A percentile compares a stretch with the other conserved stretches of the same genome.
Conservation (phyloP, 306 rosid species). For the Medicago ruthenica region DNA sequence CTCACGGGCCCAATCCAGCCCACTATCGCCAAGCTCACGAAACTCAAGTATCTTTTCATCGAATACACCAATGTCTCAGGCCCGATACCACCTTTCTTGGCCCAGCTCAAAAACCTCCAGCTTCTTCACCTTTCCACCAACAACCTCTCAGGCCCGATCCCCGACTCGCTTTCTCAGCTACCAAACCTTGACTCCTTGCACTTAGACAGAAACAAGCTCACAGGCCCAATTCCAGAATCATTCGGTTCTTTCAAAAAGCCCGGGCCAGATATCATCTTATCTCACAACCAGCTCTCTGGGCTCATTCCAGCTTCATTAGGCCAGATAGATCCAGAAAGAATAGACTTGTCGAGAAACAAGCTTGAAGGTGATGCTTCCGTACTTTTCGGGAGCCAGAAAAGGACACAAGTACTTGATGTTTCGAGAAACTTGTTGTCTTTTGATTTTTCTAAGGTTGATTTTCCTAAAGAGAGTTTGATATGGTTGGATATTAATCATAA, state of each 20-base stretch:
- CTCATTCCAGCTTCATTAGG: slow-evolving; percentile 61
- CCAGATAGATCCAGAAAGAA: slow-evolving; percentile 47
- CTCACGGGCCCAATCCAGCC: slow-evolving; percentile 66
- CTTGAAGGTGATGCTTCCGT: slow-evolving; percentile 72
- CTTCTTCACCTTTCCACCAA: slow-evolving; percentile 61
- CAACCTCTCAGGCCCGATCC: slow-evolving; percentile 60
- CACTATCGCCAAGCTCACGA: slow-evolving; percentile 61
- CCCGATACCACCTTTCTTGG: slow-evolving; percentile 64
- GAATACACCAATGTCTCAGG: slow-evolving; percentile 67
- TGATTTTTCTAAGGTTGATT: slow-evolving; percentile 51
- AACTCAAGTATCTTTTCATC: slow-evolving; percentile 52
- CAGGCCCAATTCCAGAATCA: slow-evolving; percentile 62
- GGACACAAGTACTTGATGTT: slow-evolving; percentile 49
- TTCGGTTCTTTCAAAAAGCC: slow-evolving; percentile 53
- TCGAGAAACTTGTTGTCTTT: slow-evolving; percentile 67
- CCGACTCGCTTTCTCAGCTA: slow-evolving; percentile 63
- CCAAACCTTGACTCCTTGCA: slow-evolving; percentile 38
- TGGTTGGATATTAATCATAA: slow-evolving; percentile 70
- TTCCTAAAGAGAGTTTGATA: slow-evolving; percentile 50
- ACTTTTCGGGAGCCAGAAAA: slow-evolving; percentile 61
- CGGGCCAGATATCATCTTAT: slow-evolving; percentile 42
- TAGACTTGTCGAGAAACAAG: slow-evolving; percentile 71
- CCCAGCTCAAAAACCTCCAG: slow-evolving; percentile 56
- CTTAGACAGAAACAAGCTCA: slow-evolving; percentile 54
- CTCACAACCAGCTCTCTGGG: slow-evolving; percentile 76